phyloP scores from a whole-genome alignment of 805 yeast genomes.

The Pachysolen tannophilus region DNA sequence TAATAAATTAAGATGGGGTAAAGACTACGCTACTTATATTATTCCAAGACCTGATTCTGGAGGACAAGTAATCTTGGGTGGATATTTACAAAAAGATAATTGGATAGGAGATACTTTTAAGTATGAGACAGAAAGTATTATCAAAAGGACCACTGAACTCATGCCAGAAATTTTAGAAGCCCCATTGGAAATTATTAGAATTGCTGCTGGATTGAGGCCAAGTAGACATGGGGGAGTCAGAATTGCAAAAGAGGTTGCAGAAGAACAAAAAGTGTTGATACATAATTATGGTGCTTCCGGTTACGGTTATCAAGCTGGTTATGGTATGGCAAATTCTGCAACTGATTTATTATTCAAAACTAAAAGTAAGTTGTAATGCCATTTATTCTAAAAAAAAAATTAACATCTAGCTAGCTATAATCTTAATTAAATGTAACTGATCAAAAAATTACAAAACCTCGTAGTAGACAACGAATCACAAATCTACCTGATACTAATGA shows the following conservation, averaged over 20 bases:
- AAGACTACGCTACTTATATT: constrained; percentile 52
- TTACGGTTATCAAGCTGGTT: constrained; percentile 60
- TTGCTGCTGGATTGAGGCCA: constrained; percentile 72
- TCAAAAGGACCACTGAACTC: constrained; percentile 46
- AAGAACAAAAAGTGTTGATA: constrained; percentile 36
- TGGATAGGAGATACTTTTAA: constrained; percentile 55
- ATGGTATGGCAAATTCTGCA: constrained; percentile 48
- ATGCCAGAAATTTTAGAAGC: constrained; percentile 39
- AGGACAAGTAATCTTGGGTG: constrained; percentile 68
- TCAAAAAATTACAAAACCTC: too few relatives aligned
- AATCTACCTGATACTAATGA: too few relatives aligned
- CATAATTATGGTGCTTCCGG: constrained; percentile 73
- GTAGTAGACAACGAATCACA: too few relatives aligned
- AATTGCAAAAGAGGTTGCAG: constrained; percentile 45
- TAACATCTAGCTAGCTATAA: too few relatives aligned
- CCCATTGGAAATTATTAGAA: constrained; percentile 47
- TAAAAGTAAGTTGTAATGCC: too few relatives aligned
- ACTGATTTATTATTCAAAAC: constrained; percentile 22
- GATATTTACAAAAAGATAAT: constrained; percentile 56
- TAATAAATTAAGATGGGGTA: constrained; percentile 57
- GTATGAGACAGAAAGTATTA: constrained; percentile 52
- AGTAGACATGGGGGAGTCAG: constrained; percentile 69
- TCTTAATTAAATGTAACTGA: too few relatives aligned
- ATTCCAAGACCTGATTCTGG: constrained; percentile 65
- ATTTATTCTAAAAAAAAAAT: too few relatives aligned